Conservation (phyloP, 768 basidiomycete genomes). For the Rhodotorula graminis region DNA sequence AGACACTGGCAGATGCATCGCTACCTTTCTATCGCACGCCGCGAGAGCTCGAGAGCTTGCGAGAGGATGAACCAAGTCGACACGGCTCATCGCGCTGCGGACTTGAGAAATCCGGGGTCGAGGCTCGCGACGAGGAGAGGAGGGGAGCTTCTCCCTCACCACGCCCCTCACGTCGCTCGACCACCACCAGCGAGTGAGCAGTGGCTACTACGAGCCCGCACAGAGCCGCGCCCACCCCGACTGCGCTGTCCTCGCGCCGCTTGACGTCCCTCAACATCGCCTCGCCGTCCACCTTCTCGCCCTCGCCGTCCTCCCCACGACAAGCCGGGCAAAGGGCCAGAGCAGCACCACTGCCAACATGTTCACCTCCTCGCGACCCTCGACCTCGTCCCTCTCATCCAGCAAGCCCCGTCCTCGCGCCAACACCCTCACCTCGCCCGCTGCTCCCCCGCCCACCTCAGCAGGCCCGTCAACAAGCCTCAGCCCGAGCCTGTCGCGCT, state of each 20-base stretch:
- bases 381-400: background rate
- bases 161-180: background rate
- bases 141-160: background rate
- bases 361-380: background rate
- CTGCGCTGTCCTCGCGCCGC: background rate
- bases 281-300: background rate
- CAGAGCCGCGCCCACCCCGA: background rate
- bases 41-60: too few relatives aligned
- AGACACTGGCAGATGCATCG: background rate
- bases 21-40: too few relatives aligned
- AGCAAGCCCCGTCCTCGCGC: conserved; percentile 9
- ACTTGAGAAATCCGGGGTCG: too few relatives aligned
- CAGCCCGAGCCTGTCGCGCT: conserved; percentile 5
- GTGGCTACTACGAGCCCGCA: background rate
- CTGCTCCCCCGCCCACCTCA: too few relatives aligned
- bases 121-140: too few relatives aligned
- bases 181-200: background rate
- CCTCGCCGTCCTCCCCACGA: too few relatives aligned
- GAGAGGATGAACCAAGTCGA: too few relatives aligned
- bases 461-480: background rate
- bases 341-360: background rate
- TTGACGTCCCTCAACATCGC: background rate
- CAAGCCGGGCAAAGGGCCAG: too few relatives aligned
- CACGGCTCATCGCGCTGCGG: too few relatives aligned
- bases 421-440: conserved; percentile 12